Evolutionary conservation across 2,329 filamentous ascomycete species (phyloP).

Genomic region (Xylariaceae sp.): DNA sequence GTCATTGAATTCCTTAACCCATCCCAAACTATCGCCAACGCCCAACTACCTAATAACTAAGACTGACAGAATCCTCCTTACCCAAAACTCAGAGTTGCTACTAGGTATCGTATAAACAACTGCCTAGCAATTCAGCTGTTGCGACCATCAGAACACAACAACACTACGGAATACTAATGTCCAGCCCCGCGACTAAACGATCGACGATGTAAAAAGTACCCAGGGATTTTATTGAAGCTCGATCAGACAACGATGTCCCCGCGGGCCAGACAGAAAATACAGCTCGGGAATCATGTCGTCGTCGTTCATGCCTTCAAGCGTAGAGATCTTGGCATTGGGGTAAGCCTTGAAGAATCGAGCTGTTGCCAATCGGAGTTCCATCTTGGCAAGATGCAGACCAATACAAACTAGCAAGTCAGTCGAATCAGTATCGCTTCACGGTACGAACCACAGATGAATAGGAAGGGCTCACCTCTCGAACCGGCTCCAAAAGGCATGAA

Average conservation of each 20-base stretch:
- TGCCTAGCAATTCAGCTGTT: background rate
- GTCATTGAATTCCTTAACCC: too few relatives aligned
- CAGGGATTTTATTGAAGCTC: slow-evolving; percentile 10
- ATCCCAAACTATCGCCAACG: too few relatives aligned
- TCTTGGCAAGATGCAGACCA: slow-evolving; percentile 49
- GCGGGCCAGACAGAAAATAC: slow-evolving; percentile 30
- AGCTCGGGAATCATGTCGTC: slow-evolving; percentile 29
- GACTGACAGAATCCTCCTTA: too few relatives aligned
- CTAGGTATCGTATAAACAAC: background rate
- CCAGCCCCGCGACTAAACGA: too few relatives aligned
- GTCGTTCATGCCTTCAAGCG: slow-evolving; percentile 28
- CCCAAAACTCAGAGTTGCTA: too few relatives aligned
- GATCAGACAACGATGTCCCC: slow-evolving; percentile 29
- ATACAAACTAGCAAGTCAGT: slow-evolving; percentile 37
- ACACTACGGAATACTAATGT: background rate
- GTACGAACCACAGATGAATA: background rate
- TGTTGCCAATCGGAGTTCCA: slow-evolving; percentile 46
- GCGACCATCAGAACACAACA: too few relatives aligned
- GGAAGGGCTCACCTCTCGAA: slow-evolving; percentile 23
- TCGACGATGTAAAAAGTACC: background rate
- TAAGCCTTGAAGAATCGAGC: slow-evolving; percentile 43
- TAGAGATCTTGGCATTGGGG: slow-evolving; percentile 28
- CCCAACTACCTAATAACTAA: too few relatives aligned
- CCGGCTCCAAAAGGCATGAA: slow-evolving; percentile 31
- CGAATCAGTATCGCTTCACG: background rate